Base-by-base conservation (phyloP, 768 basidiomycete species). In the Mycena filopes region DNA sequence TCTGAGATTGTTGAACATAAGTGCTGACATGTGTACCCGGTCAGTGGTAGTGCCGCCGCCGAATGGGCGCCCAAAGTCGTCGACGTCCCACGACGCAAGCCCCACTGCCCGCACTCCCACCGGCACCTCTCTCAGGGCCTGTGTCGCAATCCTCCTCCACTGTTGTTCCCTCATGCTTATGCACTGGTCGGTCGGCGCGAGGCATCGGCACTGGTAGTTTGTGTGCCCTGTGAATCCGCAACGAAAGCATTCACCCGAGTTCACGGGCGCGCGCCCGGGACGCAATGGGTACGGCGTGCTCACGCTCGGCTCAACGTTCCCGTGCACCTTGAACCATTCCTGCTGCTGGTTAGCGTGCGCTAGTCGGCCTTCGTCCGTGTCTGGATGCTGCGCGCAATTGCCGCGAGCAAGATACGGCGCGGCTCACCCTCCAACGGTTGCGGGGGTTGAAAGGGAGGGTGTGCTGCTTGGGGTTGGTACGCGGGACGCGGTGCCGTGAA, bases 221-320 rank as follows among this genome's bases (percentile, higher is more conserved):
- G 57, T 59, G 40, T 59, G 58, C 16, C 47, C 47, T 3, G 15
- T 18, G 3, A 42, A 15, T 21, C 59, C 59, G 48, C 59, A 59
- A 4, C 26, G 33, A 26, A 47, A 69, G 21, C 65, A 66, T 23
- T 69, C 60, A 6, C 64, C 50, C n/a, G 64, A 61, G n/a, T 60
- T 55, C 0, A 55, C 45, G 23, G 57, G 50, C 7, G 41, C 43
- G 25, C 49, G 47, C 21, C 68, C 68, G 8, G 60, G 65, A 15
- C 49, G 28, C 33, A 69, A 48, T 8, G 65, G 68, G 65, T 60
- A 60, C 8, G 49, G 59, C 11, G 40, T 60, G 13, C 26, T 53
- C 20, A 46, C 29, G 23, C 12, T 36, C 29, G 53, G 25, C 1
- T 23, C 49, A 7, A 60, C 42, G 49, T 45, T 53, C 50, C 59